Base-by-base conservation (phyloP, 2,329 filamentous ascomycete genomes). In the Colletotrichum siamense region DNA sequence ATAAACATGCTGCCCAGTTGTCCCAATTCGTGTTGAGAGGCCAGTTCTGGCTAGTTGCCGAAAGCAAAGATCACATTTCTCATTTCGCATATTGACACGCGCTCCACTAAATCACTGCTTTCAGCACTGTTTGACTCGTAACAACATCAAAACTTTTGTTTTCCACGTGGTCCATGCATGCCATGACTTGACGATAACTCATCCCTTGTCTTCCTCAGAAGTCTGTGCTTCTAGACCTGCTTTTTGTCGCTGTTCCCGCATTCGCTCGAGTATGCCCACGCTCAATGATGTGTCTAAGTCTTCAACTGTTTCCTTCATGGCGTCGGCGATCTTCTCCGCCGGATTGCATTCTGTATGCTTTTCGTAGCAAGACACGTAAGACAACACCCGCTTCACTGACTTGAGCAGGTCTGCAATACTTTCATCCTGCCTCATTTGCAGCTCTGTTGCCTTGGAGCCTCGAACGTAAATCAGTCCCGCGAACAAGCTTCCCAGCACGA, bases 261-360 rank as follows among this genome's bases (percentile, higher is more conserved):
- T 76, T n/a, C 65, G 36, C 16, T 34, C 22, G 7, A 59, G 15
- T 22, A 55, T 68, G n/a, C 66, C 28, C 34, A 70, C 10, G 34
- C 49, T 69, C 12, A 76, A 10, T 0, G 71, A 62, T 26, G 66
- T 61, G 13, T 74, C 65, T 26, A 74, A 39, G 2, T 52, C 59
- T 13, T 74, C 57, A 16, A 76, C 36, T 0, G 65, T 69, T 4
- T 62, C 57, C 24, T 28, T 76, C 74, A 76, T 76, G 24, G 74
- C 70, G 26, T 65, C 65, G 13, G 59, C n/a, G 6, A 76, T 39
- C 10, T 15, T 18, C 44, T 34, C 64, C 10, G 70, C 70, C 2
- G 74, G 74, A 16, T 76, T 76, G 49, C 74, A 76, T 15, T 74
- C 44, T 10, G 36, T 7, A 18, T 76, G 74, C 49, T 74, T 76